Evolutionary conservation across 148 eudicot genomes (phyloP).

Genomic region (Cornus florida): DNA sequence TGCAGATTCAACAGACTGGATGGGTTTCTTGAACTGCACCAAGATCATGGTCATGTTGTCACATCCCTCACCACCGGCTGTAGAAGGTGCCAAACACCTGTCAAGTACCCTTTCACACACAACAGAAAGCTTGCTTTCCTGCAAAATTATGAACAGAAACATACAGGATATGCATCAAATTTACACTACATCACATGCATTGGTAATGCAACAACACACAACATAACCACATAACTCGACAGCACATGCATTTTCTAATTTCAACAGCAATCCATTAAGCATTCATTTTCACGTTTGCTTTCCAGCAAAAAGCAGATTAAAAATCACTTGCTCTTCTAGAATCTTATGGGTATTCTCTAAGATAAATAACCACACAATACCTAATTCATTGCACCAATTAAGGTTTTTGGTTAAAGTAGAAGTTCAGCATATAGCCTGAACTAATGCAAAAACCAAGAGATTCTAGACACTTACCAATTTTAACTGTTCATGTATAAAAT

Average conservation of each 20-base stretch:
- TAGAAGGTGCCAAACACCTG: conserved; percentile 86
- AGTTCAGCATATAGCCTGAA: background rate
- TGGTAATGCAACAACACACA: background rate
- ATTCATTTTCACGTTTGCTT: background rate
- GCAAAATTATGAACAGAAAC: conserved; percentile 18
- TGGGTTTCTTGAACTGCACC: conserved; percentile 77
- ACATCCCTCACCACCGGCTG: conserved; percentile 94
- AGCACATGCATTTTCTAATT: background rate
- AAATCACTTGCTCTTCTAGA: background rate
- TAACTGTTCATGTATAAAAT: conserved; percentile 78
- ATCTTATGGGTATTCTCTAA: background rate
- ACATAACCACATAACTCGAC: background rate
- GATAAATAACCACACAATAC: background rate
- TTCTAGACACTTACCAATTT: conserved; percentile 41
- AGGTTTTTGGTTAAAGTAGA: background rate
- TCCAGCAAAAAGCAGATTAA: background rate
- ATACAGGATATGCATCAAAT: background rate
- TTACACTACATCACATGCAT: background rate
- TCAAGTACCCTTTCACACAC: conserved; percentile 86
- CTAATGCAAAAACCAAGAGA: background rate
- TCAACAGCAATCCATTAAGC: background rate
- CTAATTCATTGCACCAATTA: background rate
- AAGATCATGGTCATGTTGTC: conserved; percentile 98
- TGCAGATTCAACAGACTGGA: conserved; percentile 25
- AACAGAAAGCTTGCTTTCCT: conserved; percentile 83